These are phyloP conservation scores for Picea abies DNA, from an alignment of 83 land plant genomes.

Conservation along the genomic window DNA sequence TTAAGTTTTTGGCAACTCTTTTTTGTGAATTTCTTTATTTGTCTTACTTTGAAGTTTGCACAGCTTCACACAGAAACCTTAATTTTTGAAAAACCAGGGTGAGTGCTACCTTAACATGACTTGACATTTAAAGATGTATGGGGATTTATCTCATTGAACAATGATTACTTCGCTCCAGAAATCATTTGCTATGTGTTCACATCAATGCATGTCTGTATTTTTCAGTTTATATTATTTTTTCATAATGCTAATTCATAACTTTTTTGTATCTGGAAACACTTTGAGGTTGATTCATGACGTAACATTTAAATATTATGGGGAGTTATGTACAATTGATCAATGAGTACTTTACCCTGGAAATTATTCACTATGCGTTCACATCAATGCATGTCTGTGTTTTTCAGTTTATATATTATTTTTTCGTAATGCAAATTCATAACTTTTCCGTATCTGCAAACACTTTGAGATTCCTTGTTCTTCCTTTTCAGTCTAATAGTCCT, in stretches of 20 bases:
- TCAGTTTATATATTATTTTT: neutral
- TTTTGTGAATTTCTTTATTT: too few relatives aligned
- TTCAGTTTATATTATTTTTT: neutral
- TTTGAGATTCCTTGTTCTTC: neutral
- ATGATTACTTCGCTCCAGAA: neutral
- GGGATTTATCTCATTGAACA: neutral
- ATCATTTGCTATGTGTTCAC: neutral
- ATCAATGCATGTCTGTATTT: neutral
- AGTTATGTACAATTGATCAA: neutral
- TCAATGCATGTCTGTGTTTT: neutral
- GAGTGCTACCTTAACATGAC: too few relatives aligned
- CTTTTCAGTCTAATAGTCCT: neutral
- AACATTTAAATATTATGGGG: neutral
- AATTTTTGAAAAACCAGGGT: too few relatives aligned
- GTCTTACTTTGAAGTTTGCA: too few relatives aligned
- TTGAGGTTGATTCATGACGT: neutral
- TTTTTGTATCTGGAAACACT: neutral
- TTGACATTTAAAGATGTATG: too few relatives aligned
- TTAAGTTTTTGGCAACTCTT: too few relatives aligned
- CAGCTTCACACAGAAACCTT: too few relatives aligned
- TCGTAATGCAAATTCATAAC: neutral
- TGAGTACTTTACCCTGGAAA: neutral
- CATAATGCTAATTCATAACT: neutral
- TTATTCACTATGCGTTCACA: neutral
- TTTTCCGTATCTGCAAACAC: neutral